phyloP scores from a whole-genome alignment of 106 monocot species.

The Phalaenopsis aphrodite region DNA sequence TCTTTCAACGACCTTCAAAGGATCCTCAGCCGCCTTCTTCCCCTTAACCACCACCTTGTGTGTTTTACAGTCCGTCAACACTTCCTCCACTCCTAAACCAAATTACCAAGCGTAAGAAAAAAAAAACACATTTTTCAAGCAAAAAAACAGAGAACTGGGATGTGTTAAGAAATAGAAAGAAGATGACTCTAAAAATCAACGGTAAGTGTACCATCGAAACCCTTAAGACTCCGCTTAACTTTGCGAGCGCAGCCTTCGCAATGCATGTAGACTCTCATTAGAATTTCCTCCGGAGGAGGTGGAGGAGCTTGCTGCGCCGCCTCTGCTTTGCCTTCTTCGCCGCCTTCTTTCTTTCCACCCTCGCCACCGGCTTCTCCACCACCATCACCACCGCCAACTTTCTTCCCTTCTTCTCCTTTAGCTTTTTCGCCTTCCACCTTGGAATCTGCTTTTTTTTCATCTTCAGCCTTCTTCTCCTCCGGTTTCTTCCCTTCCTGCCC shows the following conservation, averaged over 20 bases:
- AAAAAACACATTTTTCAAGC: background rate
- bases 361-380: constrained; percentile 11
- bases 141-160: background rate
- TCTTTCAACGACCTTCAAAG: constrained; percentile 66
- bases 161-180: too few relatives aligned
- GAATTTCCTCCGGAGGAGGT: constrained; percentile 51
- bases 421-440: constrained; percentile 10
- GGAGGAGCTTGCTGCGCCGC: constrained; percentile 27
- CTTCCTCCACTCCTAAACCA: constrained; percentile 70
- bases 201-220: constrained; percentile 39
- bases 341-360: constrained; percentile 17
- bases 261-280: constrained; percentile 63
- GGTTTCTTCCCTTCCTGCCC: constrained; percentile 20
- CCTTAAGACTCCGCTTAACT: constrained; percentile 34
- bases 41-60: constrained; percentile 86
- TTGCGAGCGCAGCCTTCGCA: constrained; percentile 73
- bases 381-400: constrained; percentile 2
- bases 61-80: constrained; percentile 51
- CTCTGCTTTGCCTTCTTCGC: constrained; percentile 6
- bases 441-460: constrained; percentile 11
- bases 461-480: constrained; percentile 26
- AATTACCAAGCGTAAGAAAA: constrained; percentile 1
- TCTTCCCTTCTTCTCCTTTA: constrained; percentile 21
- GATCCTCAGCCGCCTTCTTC: constrained; percentile 66
- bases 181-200: too few relatives aligned